phyloP scores from a whole-genome alignment of 139 green algal species.

The Chlorella sp. region DNA sequence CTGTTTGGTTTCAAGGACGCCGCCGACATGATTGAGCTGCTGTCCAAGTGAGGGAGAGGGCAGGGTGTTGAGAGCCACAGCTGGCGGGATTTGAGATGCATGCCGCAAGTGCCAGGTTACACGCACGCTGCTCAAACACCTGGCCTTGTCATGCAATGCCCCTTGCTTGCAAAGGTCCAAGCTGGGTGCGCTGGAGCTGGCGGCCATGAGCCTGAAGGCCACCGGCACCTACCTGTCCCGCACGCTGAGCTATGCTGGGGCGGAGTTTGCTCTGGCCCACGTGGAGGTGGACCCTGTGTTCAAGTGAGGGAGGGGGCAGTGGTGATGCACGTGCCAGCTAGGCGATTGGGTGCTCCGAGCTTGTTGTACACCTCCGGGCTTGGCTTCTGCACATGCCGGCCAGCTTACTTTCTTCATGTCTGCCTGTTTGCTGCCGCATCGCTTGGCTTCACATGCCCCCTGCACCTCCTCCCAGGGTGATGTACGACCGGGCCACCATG shows the following conservation, averaged over 20 bases:
- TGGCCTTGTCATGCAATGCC: no score
- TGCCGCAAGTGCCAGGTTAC: no score
- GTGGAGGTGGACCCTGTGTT: constrained; percentile 67
- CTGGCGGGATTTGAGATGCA: no score
- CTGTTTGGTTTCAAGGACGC: constrained; percentile 60
- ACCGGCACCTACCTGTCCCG: constrained; percentile 72
- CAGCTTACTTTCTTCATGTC: no score
- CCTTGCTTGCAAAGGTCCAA: constrained; percentile 53
- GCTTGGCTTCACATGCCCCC: no score
- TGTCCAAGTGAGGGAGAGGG: constrained; percentile 35
- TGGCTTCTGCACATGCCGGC: no score
- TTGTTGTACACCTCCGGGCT: no score
- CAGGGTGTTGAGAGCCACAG: no score
- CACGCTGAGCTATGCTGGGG: constrained; percentile 68
- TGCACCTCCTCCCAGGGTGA: constrained; percentile 59
- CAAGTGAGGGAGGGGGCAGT: constrained; percentile 39
- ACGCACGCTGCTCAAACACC: no score
- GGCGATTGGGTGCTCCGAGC: no score
- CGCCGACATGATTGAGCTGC: constrained; percentile 63
- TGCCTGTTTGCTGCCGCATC: no score
- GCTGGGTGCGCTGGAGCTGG: constrained; percentile 81
- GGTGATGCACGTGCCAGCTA: no score
- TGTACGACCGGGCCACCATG: constrained; percentile 75
- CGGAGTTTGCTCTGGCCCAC: constrained; percentile 78
- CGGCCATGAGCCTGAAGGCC: constrained; percentile 51